phyloP scores from a whole-genome alignment of 306 rosid genomes.

The Citrullus mucosospermus region DNA sequence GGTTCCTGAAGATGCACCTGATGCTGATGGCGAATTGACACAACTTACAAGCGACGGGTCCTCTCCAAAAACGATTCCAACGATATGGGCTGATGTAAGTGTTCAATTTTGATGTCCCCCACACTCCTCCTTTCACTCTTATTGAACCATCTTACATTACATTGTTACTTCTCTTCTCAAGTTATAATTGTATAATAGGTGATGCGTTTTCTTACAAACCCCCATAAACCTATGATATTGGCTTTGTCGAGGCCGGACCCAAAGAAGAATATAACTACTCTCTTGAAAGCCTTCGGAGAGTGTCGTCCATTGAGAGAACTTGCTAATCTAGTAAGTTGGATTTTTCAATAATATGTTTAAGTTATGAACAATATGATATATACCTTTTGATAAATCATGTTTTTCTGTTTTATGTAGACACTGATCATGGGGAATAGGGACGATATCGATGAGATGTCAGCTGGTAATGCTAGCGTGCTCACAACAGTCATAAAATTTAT shows the following conservation, averaged over 20 bases:
- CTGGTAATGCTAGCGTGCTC: slow-evolving; percentile 69
- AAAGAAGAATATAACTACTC: slow-evolving; percentile 79
- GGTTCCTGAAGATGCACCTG: slow-evolving; percentile 57
- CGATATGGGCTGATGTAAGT: slow-evolving; percentile 81
- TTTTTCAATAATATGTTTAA: slow-evolving; percentile 1
- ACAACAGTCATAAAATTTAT: slow-evolving; percentile 65
- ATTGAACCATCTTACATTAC: neutral
- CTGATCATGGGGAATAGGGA: slow-evolving; percentile 90
- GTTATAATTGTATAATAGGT: slow-evolving; percentile 27
- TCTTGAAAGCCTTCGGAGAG: slow-evolving; percentile 80
- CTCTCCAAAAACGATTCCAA: slow-evolving; percentile 58
- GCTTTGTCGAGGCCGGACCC: slow-evolving; percentile 90
- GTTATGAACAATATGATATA: neutral
- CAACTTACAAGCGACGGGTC: slow-evolving; percentile 35
- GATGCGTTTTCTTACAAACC: slow-evolving; percentile 77
- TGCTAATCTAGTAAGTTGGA: slow-evolving; percentile 69
- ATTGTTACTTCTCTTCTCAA: neutral
- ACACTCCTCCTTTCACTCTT: neutral
- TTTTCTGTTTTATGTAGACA: slow-evolving; percentile 26
- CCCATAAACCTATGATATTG: slow-evolving; percentile 86
- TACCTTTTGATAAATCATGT: slow-evolving; percentile 4
- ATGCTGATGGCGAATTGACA: slow-evolving; percentile 50
- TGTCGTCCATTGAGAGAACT: slow-evolving; percentile 69
- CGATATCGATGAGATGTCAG: slow-evolving; percentile 67
- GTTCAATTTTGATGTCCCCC: neutral